phyloP scores from a whole-genome alignment of 352 stramenopile genomes.

The Pythium volutum region DNA sequence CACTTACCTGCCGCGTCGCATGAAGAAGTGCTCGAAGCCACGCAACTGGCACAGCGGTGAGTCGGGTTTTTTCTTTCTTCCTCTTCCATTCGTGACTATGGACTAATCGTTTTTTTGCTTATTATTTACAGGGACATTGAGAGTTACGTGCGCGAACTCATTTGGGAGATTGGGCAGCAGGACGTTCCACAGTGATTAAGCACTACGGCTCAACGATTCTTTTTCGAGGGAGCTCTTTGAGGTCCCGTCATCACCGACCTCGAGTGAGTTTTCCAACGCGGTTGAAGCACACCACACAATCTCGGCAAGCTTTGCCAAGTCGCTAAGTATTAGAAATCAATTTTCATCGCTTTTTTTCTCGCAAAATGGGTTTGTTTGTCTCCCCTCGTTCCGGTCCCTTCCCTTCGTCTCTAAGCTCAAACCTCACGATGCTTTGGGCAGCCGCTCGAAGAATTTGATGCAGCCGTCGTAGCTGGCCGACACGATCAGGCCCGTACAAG shows the following conservation, averaged over 20 bases:
- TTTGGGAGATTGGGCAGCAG: slow-evolving; percentile 41
- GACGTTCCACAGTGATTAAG: slow-evolving; percentile 8
- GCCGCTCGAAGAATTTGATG: slow-evolving; percentile 78
- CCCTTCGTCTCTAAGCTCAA: background rate
- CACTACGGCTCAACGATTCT: background rate
- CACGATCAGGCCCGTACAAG: slow-evolving; percentile 76
- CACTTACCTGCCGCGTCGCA: slow-evolving; percentile 82
- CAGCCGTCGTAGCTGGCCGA: slow-evolving; percentile 83
- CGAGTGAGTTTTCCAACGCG: background rate
- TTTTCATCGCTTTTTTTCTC: background rate
- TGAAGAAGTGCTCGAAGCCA: slow-evolving; percentile 92
- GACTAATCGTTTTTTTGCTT: slow-evolving; percentile 15
- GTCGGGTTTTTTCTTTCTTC: background rate
- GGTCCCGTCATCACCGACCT: background rate
- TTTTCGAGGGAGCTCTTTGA: background rate
- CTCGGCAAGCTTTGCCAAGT: background rate
- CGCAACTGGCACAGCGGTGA: slow-evolving; percentile 54
- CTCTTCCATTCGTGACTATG: background rate
- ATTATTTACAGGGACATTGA: slow-evolving; percentile 35
- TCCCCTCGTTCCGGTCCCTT: background rate
- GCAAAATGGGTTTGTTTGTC: background rate
- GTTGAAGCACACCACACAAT: background rate
- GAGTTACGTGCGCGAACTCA: slow-evolving; percentile 45
- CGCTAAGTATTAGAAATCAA: slow-evolving; percentile 15
- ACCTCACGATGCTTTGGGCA: slow-evolving; percentile 28